phyloP scores from a whole-genome alignment of 352 stramenopile species.

The Peronospora destructor region DNA sequence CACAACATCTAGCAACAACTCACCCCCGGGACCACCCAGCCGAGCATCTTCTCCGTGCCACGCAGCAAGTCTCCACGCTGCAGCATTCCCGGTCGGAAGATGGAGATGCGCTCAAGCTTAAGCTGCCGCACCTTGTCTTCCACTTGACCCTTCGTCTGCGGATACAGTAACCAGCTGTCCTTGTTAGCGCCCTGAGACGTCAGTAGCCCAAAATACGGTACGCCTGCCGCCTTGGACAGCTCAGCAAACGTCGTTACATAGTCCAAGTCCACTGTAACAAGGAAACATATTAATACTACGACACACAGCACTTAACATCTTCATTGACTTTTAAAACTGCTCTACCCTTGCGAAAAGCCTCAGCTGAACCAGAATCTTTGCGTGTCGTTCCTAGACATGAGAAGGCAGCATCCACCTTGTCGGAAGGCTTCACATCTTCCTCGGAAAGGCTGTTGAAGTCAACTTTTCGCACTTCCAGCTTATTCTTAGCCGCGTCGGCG shows the following conservation, averaged over 20 bases:
- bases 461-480: conserved; percentile 52
- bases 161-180: conserved; percentile 75
- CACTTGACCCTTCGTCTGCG: conserved; percentile 66
- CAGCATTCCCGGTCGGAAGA: conserved; percentile 58
- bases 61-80: conserved; percentile 51
- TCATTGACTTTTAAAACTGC: background rate
- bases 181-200: conserved; percentile 56
- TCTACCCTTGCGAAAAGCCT: conserved; percentile 63
- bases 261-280: conserved; percentile 53
- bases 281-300: background rate
- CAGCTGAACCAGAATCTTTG: conserved; percentile 57
- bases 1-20: conserved; percentile 8
- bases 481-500: conserved; percentile 30
- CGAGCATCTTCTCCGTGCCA: conserved; percentile 42
- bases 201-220: conserved; percentile 62
- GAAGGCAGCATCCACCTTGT: conserved; percentile 60
- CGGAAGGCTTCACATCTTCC: conserved; percentile 23
- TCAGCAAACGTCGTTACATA: conserved; percentile 56
- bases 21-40: conserved; percentile 48
- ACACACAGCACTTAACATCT: background rate
- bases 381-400: conserved; percentile 68
- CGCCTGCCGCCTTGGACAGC: conserved; percentile 34
- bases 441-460: conserved; percentile 51
- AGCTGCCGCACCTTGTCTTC: conserved; percentile 59
- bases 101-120: conserved; percentile 41